Conservation (phyloP, 2,329 filamentous ascomycete species). For the Alternaria dauci region DNA sequence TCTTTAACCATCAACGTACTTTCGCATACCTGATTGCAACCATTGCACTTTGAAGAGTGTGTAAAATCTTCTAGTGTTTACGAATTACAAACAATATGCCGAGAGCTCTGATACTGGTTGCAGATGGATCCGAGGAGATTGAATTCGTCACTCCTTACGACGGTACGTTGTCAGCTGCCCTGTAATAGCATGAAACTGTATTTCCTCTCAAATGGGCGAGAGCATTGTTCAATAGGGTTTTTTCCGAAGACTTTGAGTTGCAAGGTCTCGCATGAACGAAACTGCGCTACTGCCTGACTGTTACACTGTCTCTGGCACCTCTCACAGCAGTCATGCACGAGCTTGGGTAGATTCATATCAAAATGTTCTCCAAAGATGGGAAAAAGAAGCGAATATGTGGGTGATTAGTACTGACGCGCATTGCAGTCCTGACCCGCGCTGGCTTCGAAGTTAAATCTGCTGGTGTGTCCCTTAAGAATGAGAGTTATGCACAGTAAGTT, state of each 20-base stretch:
- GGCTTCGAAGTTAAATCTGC: conserved; percentile 49
- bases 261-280: too few relatives aligned
- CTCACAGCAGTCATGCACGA: neutral
- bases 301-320: neutral
- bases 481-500: conserved; percentile 41
- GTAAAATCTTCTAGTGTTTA: neutral
- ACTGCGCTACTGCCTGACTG: too few relatives aligned
- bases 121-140: conserved; percentile 53
- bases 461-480: conserved; percentile 47
- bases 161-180: conserved; percentile 30
- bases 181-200: neutral
- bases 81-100: conserved; percentile 29
- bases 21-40: neutral
- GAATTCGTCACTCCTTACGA: conserved; percentile 54
- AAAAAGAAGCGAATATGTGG: too few relatives aligned
- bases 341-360: too few relatives aligned
- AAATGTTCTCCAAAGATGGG: too few relatives aligned
- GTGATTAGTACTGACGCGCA: neutral
- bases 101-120: conserved; percentile 49
- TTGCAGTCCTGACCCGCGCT: conserved; percentile 49
- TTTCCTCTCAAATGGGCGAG: neutral
- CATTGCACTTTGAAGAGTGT: neutral
- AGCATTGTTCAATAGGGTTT: too few relatives aligned
- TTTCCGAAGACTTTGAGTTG: too few relatives aligned
- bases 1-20: neutral